Percentiles rank a stretch among this genome's conserved stretches.
phyloP scores from a whole-genome alignment of 2,329 filamentous ascomycete genomes.

The Curvularia lunata region DNA sequence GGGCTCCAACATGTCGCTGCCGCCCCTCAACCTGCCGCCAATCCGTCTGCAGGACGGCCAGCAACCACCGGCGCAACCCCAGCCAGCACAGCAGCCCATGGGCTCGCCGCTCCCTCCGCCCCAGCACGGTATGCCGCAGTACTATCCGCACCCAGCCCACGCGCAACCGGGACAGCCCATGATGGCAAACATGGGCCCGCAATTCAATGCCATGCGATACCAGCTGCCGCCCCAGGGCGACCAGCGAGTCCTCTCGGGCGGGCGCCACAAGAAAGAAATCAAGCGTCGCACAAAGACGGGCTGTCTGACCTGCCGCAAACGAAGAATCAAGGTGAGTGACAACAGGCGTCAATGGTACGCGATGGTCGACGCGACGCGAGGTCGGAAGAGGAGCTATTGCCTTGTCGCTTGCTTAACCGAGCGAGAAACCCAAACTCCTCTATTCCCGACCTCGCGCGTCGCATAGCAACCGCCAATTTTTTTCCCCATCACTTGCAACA shows the following conservation, averaged over 20 bases:
- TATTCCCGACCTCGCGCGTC: conserved; percentile 12
- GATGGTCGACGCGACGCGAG: conserved; percentile 37
- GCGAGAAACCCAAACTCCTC: conserved; percentile 42
- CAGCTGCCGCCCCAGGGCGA: conserved; percentile 59
- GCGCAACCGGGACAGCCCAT: conserved; percentile 56
- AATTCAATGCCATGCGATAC: conserved; percentile 60
- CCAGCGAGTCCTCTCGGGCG: conserved; percentile 64
- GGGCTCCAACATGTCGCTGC: conserved; percentile 53
- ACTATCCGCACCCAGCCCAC: conserved; percentile 57
- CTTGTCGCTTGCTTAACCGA: conserved; percentile 42
- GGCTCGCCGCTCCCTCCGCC: conserved; percentile 62
- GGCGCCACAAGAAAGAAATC: conserved; percentile 74
- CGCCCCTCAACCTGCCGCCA: conserved; percentile 58
- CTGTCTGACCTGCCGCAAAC: conserved; percentile 64
- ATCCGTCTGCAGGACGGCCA: conserved; percentile 58
- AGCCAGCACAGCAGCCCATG: conserved; percentile 52
- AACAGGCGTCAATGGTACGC: conserved; percentile 33
- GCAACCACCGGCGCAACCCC: conserved; percentile 42
- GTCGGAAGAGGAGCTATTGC: conserved; percentile 25
- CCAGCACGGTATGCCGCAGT: conserved; percentile 58
- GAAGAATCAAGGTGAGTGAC: conserved; percentile 71
- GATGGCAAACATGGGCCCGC: conserved; percentile 57
- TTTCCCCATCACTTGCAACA: not conserved
- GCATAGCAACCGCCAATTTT: conserved; percentile 1
- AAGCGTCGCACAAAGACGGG: conserved; percentile 77